These are phyloP conservation scores for Dentipellis fragilis DNA, from an alignment of 768 basidiomycete species.

Conservation along the genomic window DNA sequence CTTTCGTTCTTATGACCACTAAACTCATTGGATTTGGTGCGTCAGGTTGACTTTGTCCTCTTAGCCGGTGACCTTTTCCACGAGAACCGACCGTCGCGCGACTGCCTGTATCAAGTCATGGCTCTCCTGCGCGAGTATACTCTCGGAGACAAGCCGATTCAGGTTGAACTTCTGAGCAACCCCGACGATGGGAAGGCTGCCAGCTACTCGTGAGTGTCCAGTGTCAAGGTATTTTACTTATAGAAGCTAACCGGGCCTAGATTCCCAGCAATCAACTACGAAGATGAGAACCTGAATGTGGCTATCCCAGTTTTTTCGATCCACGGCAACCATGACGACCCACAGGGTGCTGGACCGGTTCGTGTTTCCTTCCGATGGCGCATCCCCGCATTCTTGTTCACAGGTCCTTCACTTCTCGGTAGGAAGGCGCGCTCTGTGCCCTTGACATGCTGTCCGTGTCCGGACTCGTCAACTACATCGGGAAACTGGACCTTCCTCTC, in stretches of 20 bases:
- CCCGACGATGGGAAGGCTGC: constrained; percentile 83
- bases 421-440: constrained; percentile 95
- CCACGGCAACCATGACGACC: constrained; percentile 98
- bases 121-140: constrained; percentile 88
- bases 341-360: constrained; percentile 89
- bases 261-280: constrained; percentile 95
- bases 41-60: constrained; percentile 88
- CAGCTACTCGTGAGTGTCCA: constrained; percentile 62
- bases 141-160: constrained; percentile 79
- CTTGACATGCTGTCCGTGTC: constrained; percentile 91
- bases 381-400: not conserved
- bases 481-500: constrained; percentile 82
- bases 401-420: not conserved
- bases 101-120: constrained; percentile 81
- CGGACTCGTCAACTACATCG: constrained; percentile 95
- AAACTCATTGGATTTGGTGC: not conserved
- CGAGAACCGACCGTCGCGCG: constrained; percentile 90
- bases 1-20: not conserved
- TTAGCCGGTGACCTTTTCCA: constrained; percentile 96
- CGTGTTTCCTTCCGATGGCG: constrained; percentile 18
- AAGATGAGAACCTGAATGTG: constrained; percentile 92
- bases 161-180: constrained; percentile 86
- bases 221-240: not conserved
- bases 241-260: constrained; percentile 27
- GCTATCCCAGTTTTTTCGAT: constrained; percentile 98